These are phyloP conservation scores for Fusarium dlaminii DNA, from an alignment of 2,329 filamentous ascomycete genomes.

Conservation along the genomic window DNA sequence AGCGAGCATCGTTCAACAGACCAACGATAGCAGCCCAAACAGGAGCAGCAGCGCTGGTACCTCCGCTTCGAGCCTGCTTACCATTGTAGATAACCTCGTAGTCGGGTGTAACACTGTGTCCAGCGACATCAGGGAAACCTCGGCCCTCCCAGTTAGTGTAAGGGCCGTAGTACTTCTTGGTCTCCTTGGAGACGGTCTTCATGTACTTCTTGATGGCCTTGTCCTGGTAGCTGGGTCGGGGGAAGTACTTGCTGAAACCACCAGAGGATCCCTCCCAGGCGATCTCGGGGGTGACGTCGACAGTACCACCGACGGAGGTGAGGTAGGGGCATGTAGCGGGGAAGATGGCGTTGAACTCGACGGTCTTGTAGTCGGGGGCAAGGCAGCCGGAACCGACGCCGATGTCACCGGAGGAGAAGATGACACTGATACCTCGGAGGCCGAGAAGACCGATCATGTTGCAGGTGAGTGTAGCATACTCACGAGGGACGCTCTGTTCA, in stretches of 20 bases:
- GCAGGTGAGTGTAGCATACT: conserved; percentile 19
- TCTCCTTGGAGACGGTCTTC: conserved; percentile 46
- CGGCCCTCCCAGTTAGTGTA: conserved; percentile 52
- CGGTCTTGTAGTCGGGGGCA: conserved; percentile 28
- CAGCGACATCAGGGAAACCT: conserved; percentile 57
- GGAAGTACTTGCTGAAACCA: conserved; percentile 61
- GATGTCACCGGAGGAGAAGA: conserved; percentile 52
- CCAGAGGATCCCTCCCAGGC: conserved; percentile 56
- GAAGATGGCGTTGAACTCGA: conserved; percentile 50
- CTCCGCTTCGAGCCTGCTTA: conserved; percentile 37
- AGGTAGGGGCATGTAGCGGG: conserved; percentile 56
- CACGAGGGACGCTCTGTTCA: conserved; percentile 6
- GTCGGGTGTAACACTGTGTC: conserved; percentile 59
- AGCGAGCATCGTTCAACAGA: conserved; percentile 58
- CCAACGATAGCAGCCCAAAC: conserved; percentile 59
- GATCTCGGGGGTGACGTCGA: conserved; percentile 57
- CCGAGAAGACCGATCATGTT: conserved; percentile 22
- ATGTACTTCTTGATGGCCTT: conserved; percentile 52
- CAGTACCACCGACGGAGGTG: conserved; percentile 62
- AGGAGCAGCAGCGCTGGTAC: conserved; percentile 58
- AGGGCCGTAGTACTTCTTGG: conserved; percentile 46
- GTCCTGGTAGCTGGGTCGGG: conserved; percentile 58
- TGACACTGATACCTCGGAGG: conserved; percentile 40
- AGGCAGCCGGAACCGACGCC: conserved; percentile 35
- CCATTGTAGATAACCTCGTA: conserved; percentile 53